Base-by-base conservation (phyloP, 768 basidiomycete species). In the Boletus subcaerulescens region DNA sequence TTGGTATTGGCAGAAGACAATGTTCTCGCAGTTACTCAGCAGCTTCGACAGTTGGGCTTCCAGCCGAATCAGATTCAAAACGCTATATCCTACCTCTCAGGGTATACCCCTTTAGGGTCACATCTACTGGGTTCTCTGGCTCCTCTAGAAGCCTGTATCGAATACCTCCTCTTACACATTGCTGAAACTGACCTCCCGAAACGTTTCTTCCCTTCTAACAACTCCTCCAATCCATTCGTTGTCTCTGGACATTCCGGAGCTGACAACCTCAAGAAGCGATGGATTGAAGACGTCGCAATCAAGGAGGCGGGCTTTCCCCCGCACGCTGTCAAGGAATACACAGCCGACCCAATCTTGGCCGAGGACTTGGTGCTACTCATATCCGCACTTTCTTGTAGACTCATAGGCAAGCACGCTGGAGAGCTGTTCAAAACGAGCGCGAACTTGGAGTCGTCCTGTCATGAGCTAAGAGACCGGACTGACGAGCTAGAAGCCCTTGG, bases 141-240 rank as follows among this genome's bases (percentile, higher is more conserved):
- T 6, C 82, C 87, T 5, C 70, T 93, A 14, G 85, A 93, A 65
- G 90, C 92, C 0, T 84, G 84, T 48, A 86, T 94, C 43, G 89
- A 93, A 60, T 92, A 91, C 72, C 77, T 97, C 3, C 78, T 96
- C 43, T 77, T 96, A 20, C 83, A 91, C 61, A 66, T 90, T 6
- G 89, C 93, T 0, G 94, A 98, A 73, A 87, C 90, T 53, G 93
- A 96, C 61, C 79, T 97, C 5, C 95, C 95, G 0, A 65, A 76
- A 47, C 80, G 81, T 26, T 91, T 92, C 67, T 70, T 89, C 15
- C 82, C 87, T 5, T 66, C 76, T 11, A 69, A 70, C n/a, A 86
- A 85, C 60, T 82, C 87, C 3, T 89, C 87, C 0, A 79, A 83
- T 60, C 74, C 89, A 1, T 89, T 91, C 66, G 71, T 91, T 55